Base-by-base conservation (phyloP, 306 rosid species). In the Senna siamea region DNA sequence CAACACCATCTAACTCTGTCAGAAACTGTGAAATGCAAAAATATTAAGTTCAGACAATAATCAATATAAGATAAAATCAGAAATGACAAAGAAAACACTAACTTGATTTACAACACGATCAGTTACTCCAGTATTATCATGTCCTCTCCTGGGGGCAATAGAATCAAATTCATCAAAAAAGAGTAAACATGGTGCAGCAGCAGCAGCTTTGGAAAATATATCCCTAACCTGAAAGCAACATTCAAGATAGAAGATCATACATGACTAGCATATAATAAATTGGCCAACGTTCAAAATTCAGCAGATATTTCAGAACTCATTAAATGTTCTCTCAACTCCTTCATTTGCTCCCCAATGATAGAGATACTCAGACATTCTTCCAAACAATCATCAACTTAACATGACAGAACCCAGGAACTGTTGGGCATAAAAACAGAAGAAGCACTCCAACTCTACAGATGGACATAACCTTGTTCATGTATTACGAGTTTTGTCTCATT, bases 101-200 rank as follows among this genome's bases (percentile, higher is more conserved):
- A 93, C 98, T 78, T 93, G 98, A 88, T 93, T 93, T 76, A 91
- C 98, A 48, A 93, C 97, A 73, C 98, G 97, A 72, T 93, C 98
- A 54, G 97, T 93, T 26, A 93, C 98, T 81, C 98, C 98, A 76
- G 97, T 93, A 81, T 93, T 93, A 85, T 93, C 98, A 76, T 91
- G 96, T 78, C 98, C 98, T 87, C 97, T 89, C 87, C 91, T 91
- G 11, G 98, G 98, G 63, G 98, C 98, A 76, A 93, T 91, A 46
- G 98, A 93, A 87, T 93, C 98, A 76, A 93, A 94, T 80, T 91
- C 98, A 64, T 91, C 97, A 79, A 94, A 94, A 82, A 94, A 94
- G 66, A 94, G 97, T 60, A 91, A 82, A 82, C 98, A 94, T 26
- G 98, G 97, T 62, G 98, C 94, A 19, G 98, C 97, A 51, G 96